These are phyloP conservation scores for Aspergillus fructus DNA, from an alignment of 2,329 filamentous ascomycete species.

Conservation along the genomic window DNA sequence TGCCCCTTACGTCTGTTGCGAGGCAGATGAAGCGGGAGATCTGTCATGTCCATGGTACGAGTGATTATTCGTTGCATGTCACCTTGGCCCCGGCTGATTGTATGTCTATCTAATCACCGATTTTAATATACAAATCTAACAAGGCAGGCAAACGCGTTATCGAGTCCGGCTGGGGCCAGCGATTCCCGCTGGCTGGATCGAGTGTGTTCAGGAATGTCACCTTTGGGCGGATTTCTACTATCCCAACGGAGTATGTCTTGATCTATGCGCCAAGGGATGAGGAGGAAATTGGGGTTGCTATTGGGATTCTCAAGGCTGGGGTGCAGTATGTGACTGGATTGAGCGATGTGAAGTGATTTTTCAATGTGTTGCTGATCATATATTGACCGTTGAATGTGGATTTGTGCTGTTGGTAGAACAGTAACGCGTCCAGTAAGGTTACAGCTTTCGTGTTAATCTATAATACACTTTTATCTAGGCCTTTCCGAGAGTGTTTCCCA, in stretches of 20 bases:
- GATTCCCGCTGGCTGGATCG: slow-evolving; percentile 53
- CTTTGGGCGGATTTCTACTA: slow-evolving; percentile 13
- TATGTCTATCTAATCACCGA: slow-evolving; percentile 13
- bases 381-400: too few relatives aligned
- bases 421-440: not conserved
- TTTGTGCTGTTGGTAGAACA: too few relatives aligned
- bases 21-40: slow-evolving; percentile 63
- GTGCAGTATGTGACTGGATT: slow-evolving; percentile 32
- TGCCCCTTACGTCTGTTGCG: slow-evolving; percentile 20
- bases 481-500: slow-evolving; percentile 27
- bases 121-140: not conserved
- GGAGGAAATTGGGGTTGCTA: slow-evolving; percentile 30
- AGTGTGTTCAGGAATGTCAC: slow-evolving; percentile 64
- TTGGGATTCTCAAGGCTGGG: slow-evolving; percentile 32
- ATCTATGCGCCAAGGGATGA: slow-evolving; percentile 37
- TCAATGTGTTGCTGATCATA: too few relatives aligned
- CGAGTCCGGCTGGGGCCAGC: slow-evolving; percentile 74
- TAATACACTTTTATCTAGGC: slow-evolving; percentile 1
- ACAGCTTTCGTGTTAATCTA: not conserved
- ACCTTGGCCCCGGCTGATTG: slow-evolving; percentile 77
- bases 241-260: slow-evolving; percentile 31
- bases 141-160: slow-evolving; percentile 59
- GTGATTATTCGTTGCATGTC: slow-evolving; percentile 73
- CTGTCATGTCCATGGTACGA: slow-evolving; percentile 71
- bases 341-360: not conserved